Evolutionary conservation across 805 yeast species (phyloP).

Genomic region (Schwanniomyces sp.): DNA sequence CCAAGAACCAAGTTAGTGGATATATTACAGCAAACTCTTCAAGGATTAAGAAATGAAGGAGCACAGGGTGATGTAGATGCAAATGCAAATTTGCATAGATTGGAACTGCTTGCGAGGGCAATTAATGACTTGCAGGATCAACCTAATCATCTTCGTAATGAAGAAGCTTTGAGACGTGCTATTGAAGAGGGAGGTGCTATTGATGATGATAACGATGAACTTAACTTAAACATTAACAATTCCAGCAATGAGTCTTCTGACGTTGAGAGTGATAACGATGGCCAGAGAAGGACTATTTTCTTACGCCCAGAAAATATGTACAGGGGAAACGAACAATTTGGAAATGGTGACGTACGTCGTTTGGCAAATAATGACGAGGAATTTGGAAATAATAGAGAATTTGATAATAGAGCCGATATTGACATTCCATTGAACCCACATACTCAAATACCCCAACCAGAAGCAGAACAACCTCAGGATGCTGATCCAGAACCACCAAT

Average conservation of each 20-base stretch:
- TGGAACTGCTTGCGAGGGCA: constrained; percentile 26
- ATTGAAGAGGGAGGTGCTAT: constrained; percentile 8
- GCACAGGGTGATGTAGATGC: constrained; percentile 19
- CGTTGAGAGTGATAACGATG: not conserved
- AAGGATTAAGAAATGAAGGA: constrained; percentile 22
- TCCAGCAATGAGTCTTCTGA: constrained; percentile 1
- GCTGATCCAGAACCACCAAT: not conserved
- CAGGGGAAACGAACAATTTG: not conserved
- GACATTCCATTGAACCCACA: not conserved
- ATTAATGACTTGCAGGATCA: constrained; percentile 23
- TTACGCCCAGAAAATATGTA: constrained; percentile 1
- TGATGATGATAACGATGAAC: constrained; percentile 21
- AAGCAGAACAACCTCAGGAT: not conserved
- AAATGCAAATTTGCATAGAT: constrained; percentile 19
- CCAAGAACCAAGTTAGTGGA: constrained; percentile 42
- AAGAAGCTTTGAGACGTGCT: constrained; percentile 19
- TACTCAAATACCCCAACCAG: not conserved
- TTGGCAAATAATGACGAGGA: not conserved
- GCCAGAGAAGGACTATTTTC: constrained; percentile 4
- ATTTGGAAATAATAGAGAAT: constrained; percentile 1
- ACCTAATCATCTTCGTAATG: constrained; percentile 8
- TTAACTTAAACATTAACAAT: constrained; percentile 1
- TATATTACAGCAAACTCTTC: constrained; percentile 31
- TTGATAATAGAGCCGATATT: not conserved
- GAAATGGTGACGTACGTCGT: not conserved